Evolutionary conservation across 176 grass and related monocot species (phyloP).

Genomic region (Melocanna baccifera): DNA sequence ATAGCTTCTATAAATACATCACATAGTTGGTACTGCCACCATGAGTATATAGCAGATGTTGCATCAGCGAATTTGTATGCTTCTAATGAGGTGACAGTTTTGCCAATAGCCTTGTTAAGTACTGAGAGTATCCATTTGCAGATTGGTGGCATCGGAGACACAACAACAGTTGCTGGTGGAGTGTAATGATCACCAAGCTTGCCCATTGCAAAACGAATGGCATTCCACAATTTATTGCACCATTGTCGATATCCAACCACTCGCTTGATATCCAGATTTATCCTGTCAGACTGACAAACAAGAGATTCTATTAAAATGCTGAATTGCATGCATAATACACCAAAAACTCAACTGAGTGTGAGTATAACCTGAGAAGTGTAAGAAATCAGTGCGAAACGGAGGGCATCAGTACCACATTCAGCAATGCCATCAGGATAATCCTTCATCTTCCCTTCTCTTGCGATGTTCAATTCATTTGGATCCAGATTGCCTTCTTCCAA

Average conservation of each 20-base stretch:
- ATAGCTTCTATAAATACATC: conserved; percentile 92
- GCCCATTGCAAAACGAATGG: conserved; percentile 80
- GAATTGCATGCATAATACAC: conserved; percentile 6
- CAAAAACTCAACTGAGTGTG: conserved; percentile 17
- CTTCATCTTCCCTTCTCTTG: conserved; percentile 68
- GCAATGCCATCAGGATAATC: conserved; percentile 89
- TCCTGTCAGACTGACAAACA: conserved; percentile 68
- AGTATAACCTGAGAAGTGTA: conserved; percentile 73
- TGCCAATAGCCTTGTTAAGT: conserved; percentile 71
- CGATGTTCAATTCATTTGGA: conserved; percentile 55
- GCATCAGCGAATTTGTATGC: conserved; percentile 85
- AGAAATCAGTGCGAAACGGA: conserved; percentile 79
- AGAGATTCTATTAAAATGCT: neutral
- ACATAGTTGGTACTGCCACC: conserved; percentile 89
- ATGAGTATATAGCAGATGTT: conserved; percentile 82
- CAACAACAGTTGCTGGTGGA: conserved; percentile 54
- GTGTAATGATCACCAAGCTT: conserved; percentile 79
- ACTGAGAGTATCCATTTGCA: conserved; percentile 94
- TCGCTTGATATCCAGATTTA: conserved; percentile 87
- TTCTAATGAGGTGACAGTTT: conserved; percentile 78
- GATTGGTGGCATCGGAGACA: conserved; percentile 56
- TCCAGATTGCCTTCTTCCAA: conserved; percentile 86
- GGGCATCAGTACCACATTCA: conserved; percentile 91
- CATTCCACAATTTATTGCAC: conserved; percentile 98
- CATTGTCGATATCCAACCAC: conserved; percentile 82